A percentile compares a stretch with the other conserved stretches of the same genome.
Conservation (phyloP, 164 flowering plant genomes). For the Vitis labrusca region DNA sequence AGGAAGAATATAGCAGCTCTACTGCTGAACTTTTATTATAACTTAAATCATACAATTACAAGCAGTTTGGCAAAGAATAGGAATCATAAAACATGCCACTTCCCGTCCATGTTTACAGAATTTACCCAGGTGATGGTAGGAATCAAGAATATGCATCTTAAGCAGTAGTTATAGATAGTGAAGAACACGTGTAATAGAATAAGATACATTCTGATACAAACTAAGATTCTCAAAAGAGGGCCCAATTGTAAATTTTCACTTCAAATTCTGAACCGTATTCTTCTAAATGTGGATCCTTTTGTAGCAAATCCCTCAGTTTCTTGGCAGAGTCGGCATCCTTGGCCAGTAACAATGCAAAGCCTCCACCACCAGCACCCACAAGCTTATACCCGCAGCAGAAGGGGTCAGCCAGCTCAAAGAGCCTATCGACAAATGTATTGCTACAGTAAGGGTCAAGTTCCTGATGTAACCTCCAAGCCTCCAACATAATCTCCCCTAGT, state of each 20-base stretch:
- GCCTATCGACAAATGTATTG: slow-evolving; percentile 77
- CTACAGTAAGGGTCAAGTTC: slow-evolving; percentile 96
- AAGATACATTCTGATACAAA: neutral
- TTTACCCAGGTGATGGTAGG: neutral
- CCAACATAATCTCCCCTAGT: slow-evolving; percentile 85
- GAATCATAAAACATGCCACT: neutral
- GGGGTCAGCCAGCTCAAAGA: slow-evolving; percentile 65
- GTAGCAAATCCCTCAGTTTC: slow-evolving; percentile 46
- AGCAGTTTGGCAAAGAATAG: too few relatives aligned
- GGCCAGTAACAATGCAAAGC: slow-evolving; percentile 87
- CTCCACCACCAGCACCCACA: slow-evolving; percentile 99
- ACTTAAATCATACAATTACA: too few relatives aligned
- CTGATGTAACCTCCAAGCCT: slow-evolving; percentile 97
- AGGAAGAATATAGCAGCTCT: too few relatives aligned
- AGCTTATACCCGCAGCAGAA: slow-evolving; percentile 96
- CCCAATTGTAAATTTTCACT: slow-evolving; percentile 74
- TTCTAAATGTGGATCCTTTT: slow-evolving; percentile 18
- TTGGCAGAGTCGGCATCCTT: slow-evolving; percentile 52
- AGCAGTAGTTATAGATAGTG: neutral
- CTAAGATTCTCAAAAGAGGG: slow-evolving; percentile 28
- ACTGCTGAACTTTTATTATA: too few relatives aligned
- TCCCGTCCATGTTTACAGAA: too few relatives aligned
- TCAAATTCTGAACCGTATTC: slow-evolving; percentile 34
- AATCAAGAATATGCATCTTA: neutral
- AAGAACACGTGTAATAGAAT: neutral